These are phyloP conservation scores for Starmerella apis DNA, from an alignment of 805 yeast species.

Conservation along the genomic window DNA sequence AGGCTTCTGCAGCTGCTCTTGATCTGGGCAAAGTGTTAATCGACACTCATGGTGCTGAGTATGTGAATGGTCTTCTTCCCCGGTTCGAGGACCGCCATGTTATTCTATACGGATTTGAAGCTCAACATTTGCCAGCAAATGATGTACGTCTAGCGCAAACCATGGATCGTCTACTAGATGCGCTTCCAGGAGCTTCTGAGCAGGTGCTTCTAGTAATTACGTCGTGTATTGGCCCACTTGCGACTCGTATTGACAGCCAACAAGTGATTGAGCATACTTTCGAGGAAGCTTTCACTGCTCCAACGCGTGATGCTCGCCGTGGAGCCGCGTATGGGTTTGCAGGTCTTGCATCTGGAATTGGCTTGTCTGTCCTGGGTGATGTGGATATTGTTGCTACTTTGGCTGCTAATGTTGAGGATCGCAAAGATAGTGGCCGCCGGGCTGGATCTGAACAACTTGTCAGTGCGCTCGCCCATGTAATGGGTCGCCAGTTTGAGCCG, in stretches of 20 bases:
- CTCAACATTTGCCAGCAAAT: slow-evolving; percentile 59
- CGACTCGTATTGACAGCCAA: slow-evolving; percentile 36
- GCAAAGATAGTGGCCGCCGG: slow-evolving; percentile 58
- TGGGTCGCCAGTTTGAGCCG: slow-evolving; percentile 81
- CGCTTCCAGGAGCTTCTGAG: slow-evolving; percentile 80
- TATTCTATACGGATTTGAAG: slow-evolving; percentile 81
- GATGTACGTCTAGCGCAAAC: slow-evolving; percentile 59
- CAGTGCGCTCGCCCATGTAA: slow-evolving; percentile 66
- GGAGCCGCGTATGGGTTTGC: slow-evolving; percentile 97
- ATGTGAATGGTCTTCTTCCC: slow-evolving; percentile 66
- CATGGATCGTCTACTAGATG: slow-evolving; percentile 56
- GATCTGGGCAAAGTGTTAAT: slow-evolving; percentile 79
- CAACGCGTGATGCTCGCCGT: slow-evolving; percentile 43
- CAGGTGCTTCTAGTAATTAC: slow-evolving; percentile 52
- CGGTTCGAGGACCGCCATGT: slow-evolving; percentile 61
- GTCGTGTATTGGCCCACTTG: slow-evolving; percentile 71
- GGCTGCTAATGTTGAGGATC: slow-evolving; percentile 78
- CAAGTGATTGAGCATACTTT: slow-evolving; percentile 50
- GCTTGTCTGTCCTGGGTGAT: slow-evolving; percentile 64
- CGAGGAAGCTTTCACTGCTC: slow-evolving; percentile 47
- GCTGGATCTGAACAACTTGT: slow-evolving; percentile 83
- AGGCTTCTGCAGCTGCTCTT: slow-evolving; percentile 41
- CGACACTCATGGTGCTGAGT: slow-evolving; percentile 49
- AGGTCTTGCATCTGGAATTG: slow-evolving; percentile 84
- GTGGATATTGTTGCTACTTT: slow-evolving; percentile 67